A percentile compares a stretch with the other conserved stretches of the same genome.
Conservation (phyloP, 768 basidiomycete genomes). For the Hygrophoropsis aurantiaca region DNA sequence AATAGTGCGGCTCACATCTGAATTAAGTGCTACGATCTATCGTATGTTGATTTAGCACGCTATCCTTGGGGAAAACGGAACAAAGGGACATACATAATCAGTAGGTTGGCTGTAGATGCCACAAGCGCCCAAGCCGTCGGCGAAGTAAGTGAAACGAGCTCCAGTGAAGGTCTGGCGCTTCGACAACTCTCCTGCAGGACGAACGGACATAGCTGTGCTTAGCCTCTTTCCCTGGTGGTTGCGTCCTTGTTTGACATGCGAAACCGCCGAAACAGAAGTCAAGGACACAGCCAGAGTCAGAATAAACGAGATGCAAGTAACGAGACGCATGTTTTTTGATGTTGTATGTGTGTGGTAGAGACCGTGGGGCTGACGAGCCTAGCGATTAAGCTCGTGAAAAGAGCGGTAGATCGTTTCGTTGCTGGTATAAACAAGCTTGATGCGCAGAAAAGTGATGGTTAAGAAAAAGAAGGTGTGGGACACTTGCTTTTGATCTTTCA, state of each 20-base stretch:
- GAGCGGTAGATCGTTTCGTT: constrained; percentile 18
- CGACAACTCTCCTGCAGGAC: constrained; percentile 7
- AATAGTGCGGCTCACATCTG: constrained; percentile 21
- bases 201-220: background rate
- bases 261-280: background rate
- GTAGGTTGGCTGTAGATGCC: constrained; percentile 22
- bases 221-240: constrained; percentile 4
- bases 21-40: constrained; percentile 48
- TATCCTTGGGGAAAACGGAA: background rate
- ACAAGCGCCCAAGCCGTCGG: constrained; percentile 36
- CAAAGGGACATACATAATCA: constrained; percentile 23
- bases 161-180: constrained; percentile 4
- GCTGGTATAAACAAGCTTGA: constrained; percentile 3
- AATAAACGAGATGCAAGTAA: constrained; percentile 5
- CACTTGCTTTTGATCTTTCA: too few relatives aligned
- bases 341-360: constrained; percentile 2
- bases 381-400: constrained; percentile 5
- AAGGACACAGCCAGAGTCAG: background rate
- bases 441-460: constrained; percentile 7
- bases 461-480: background rate
- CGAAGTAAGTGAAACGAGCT: constrained; percentile 25
- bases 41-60: constrained; percentile 1
- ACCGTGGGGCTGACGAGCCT: constrained; percentile 3
- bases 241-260: too few relatives aligned
- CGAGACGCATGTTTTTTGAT: background rate